Evolutionary conservation across 495 filamentous ascomycete species (phyloP).

Genomic region (Opeltia flavorubescens): DNA sequence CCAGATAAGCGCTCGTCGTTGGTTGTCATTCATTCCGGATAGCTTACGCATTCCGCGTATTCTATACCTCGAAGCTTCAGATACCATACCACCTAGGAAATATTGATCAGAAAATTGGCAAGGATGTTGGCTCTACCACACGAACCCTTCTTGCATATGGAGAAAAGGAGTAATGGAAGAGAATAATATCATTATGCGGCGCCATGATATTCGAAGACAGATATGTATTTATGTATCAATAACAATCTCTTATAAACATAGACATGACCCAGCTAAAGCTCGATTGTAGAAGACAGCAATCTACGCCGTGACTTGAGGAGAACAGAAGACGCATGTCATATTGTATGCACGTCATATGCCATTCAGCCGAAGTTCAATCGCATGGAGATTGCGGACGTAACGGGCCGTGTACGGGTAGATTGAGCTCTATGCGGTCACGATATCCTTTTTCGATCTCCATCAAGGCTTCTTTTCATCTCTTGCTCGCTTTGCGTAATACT

Average conservation of each 20-base stretch:
- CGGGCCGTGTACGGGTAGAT: too few species aligned
- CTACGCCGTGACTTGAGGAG: neutral
- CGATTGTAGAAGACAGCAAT: too few species aligned
- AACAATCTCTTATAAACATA: too few species aligned
- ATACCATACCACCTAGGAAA: conserved; percentile 36
- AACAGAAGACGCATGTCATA: neutral
- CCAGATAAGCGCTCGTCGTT: neutral
- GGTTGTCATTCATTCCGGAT: neutral
- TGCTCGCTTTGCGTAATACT: conserved; percentile 17
- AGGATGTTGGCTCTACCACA: neutral
- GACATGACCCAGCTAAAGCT: too few species aligned
- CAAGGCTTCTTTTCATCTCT: conserved; percentile 12
- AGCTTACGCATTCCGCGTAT: conserved; percentile 40
- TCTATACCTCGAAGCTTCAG: conserved; percentile 41
- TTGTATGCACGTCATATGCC: neutral
- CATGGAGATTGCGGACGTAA: neutral
- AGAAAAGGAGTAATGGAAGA: conserved; percentile 43
- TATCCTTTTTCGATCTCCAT: too few species aligned
- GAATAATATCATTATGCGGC: conserved; percentile 27
- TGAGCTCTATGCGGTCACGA: too few species aligned
- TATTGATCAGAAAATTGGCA: neutral
- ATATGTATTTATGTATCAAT: too few species aligned
- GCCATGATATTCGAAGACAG: conserved; percentile 10
- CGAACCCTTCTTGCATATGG: conserved; percentile 37
- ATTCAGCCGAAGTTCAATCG: neutral